Conservation (phyloP, 2,329 filamentous ascomycete species). For the Paecilomyces sp. region DNA sequence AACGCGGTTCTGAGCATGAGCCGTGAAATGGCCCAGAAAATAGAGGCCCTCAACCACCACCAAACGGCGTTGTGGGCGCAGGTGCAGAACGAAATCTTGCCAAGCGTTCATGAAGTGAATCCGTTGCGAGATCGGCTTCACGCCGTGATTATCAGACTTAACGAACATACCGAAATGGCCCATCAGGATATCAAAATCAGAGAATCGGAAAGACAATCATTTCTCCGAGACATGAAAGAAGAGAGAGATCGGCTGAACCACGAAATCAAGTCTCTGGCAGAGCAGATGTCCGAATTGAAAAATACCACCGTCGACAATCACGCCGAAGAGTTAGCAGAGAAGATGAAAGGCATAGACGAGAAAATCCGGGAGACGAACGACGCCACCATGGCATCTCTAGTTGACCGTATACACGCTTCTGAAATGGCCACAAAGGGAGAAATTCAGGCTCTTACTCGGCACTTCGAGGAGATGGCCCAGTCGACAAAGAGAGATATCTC, state of each 20-base stretch:
- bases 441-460: background rate
- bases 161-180: background rate
- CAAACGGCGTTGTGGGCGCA: background rate
- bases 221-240: constrained; percentile 7
- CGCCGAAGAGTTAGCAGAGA: background rate
- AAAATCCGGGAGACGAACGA: background rate
- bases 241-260: constrained; percentile 8
- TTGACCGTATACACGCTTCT: constrained; percentile 5
- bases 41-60: background rate
- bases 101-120: constrained; percentile 4
- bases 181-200: background rate
- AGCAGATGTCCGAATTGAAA: constrained; percentile 4
- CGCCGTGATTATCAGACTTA: constrained; percentile 3
- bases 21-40: background rate
- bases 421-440: background rate
- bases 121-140: background rate
- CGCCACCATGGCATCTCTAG: background rate
- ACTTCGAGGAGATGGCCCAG: background rate
- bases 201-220: background rate
- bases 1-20: background rate
- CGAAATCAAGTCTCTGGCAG: constrained; percentile 6
- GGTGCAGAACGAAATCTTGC: background rate
- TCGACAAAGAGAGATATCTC: background rate
- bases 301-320: constrained; percentile 1
- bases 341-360: background rate